Evolutionary conservation across 305 asterid species (phyloP).

Genomic region (Fraxinus sp.): DNA sequence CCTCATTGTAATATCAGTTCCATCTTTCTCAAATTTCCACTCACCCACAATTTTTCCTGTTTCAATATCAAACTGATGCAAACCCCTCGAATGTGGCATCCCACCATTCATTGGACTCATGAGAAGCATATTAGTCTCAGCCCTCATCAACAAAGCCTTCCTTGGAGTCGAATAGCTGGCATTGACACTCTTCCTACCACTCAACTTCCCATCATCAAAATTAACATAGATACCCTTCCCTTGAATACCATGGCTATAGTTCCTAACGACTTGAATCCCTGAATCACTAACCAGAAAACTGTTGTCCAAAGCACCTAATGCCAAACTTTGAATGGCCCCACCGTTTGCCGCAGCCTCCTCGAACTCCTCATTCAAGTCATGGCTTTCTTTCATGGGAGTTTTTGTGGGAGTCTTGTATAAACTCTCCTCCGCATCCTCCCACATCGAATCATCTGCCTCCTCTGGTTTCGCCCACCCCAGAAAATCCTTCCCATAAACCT

Average conservation of each 20-base stretch:
- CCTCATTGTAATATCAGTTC: slow-evolving; percentile 85
- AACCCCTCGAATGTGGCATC: slow-evolving; percentile 69
- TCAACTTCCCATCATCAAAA: slow-evolving; percentile 54
- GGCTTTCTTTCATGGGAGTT: slow-evolving; percentile 42
- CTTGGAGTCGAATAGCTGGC: slow-evolving; percentile 60
- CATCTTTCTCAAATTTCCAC: slow-evolving; percentile 98
- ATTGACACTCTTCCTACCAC: slow-evolving; percentile 34
- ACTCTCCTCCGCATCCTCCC: slow-evolving; percentile 84
- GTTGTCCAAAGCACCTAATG: slow-evolving; percentile 91
- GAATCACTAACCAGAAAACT: slow-evolving; percentile 88
- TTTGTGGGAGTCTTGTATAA: slow-evolving; percentile 49
- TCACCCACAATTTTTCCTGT: slow-evolving; percentile 79
- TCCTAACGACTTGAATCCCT: slow-evolving; percentile 89
- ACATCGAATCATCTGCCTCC: slow-evolving; percentile 87
- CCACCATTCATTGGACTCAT: slow-evolving; percentile 78
- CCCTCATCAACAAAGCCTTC: slow-evolving; percentile 86
- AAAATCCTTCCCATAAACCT: slow-evolving; percentile 95
- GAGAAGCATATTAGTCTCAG: slow-evolving; percentile 97
- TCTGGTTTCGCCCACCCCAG: slow-evolving; percentile 95
- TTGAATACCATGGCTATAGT: slow-evolving; percentile 86
- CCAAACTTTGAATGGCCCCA: slow-evolving; percentile 80
- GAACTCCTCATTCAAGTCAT: slow-evolving; percentile 73
- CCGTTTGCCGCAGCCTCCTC: slow-evolving; percentile 76
- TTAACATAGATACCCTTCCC: slow-evolving; percentile 89
- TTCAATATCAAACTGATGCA: slow-evolving; percentile 94